Evolutionary conservation across 768 basidiomycete genomes (phyloP), one percentile per base, ranked within the genome.

Genomic region (Coprinopsis marcescibilis): DNA sequence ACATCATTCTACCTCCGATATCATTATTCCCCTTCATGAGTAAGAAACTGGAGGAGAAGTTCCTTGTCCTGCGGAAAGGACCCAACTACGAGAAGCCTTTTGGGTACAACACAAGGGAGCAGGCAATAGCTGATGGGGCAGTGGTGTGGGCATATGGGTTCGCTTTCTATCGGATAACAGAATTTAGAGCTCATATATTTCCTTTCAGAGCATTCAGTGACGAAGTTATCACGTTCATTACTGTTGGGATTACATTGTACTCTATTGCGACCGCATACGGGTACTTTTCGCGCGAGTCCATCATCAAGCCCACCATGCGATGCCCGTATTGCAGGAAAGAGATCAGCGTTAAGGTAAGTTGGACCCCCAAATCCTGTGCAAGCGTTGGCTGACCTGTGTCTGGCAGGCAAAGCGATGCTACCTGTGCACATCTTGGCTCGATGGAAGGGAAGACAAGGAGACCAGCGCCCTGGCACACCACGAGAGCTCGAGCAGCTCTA

Each of bases 301-400:
- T 75, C 53, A 73, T 75, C 52, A 67, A 59, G 34, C 60, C 66
- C 46, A 66, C 65, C 1, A 50, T 61, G 14, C 67, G 64, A 35
- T 75, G 73, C 56, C 50, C 55, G 2, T 73, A 67, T 50, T 75
- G 73, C 41, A 56, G 68, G 49, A 75, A 75, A 52, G 60, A 68
- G 43, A 65, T 73, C 29, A 64, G 66, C 21, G 56, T 60, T 24
- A 68, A 70, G 61, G 72, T 73, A 36, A 15, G 64, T 24, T 32
- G 29, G n/a, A n/a, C n/a, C n/a, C n/a, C n/a, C n/a, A n/a, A n/a
- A n/a, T n/a, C n/a, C n/a, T n/a, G n/a, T n/a, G n/a, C n/a, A n/a
- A n/a, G n/a, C n/a, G n/a, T n/a, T n/a, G n/a, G 10, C n/a, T 32
- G n/a, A 8, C 30, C 30, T n/a, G 8, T 8, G 8, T 32, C n/a